Evolutionary conservation across 352 stramenopile species (phyloP).

Genomic region (Phytophthora europaea): DNA sequence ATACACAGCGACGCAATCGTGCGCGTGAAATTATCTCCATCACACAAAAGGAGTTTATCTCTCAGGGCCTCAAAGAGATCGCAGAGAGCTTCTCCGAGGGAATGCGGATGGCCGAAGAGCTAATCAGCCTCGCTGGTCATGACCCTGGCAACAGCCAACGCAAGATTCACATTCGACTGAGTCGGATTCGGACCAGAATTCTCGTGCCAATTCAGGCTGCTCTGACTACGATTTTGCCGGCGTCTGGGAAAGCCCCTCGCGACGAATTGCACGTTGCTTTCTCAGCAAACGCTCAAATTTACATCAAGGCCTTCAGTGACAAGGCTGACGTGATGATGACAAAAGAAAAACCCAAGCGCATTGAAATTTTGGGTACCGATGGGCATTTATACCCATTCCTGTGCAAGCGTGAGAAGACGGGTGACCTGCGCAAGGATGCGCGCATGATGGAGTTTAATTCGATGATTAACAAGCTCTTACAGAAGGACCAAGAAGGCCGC

Average conservation of each 20-base stretch:
- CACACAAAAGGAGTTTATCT: conserved; percentile 76
- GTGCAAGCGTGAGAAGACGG: conserved; percentile 98
- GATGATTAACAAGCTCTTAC: conserved; percentile 99
- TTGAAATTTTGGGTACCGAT: conserved; percentile 90
- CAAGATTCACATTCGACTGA: conserved; percentile 87
- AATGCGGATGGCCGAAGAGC: conserved; percentile 92
- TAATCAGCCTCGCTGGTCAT: conserved; percentile 95
- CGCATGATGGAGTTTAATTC: conserved; percentile 99
- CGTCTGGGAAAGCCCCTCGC: conserved; percentile 64
- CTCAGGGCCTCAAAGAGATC: conserved; percentile 68
- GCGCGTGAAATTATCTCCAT: conserved; percentile 73
- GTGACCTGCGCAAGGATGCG: conserved; percentile 99
- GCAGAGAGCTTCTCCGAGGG: conserved; percentile 90
- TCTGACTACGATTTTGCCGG: conserved; percentile 77
- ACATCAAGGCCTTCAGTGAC: conserved; percentile 91
- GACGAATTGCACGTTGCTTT: conserved; percentile 71
- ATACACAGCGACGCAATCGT: conserved; percentile 70
- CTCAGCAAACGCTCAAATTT: conserved; percentile 74
- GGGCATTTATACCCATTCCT: conserved; percentile 91
- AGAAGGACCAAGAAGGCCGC: conserved; percentile 88
- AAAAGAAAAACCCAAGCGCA: conserved; percentile 99
- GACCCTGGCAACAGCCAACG: conserved; percentile 75
- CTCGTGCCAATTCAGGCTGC: conserved; percentile 84
- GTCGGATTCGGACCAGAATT: conserved; percentile 74
- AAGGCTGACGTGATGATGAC: conserved; percentile 97